These are phyloP conservation scores for Spizellomyces punctatus DNA, from an alignment of 192 early-diverging fungal genomes.

Conservation along the genomic window DNA sequence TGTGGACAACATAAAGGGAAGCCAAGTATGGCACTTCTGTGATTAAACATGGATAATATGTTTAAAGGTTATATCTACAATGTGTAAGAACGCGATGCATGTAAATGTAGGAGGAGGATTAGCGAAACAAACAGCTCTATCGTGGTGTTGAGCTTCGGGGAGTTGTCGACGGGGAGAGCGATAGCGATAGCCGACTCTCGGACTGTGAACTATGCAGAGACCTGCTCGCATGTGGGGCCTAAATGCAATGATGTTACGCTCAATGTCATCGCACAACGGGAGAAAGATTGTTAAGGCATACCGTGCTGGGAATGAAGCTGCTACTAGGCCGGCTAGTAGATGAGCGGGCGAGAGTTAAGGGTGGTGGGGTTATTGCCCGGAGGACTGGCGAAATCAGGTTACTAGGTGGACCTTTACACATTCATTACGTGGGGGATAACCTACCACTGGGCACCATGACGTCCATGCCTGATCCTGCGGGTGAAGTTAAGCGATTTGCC, in stretches of 20 bases:
- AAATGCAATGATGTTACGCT: not conserved
- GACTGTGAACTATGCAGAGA: not conserved
- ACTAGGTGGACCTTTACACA: not conserved
- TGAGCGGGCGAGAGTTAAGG: not conserved
- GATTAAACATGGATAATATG: not conserved
- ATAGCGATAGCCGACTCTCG: not conserved
- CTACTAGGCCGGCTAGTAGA: not conserved
- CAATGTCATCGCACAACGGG: not conserved
- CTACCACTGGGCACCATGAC: conserved; percentile 19
- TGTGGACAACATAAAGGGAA: too few relatives aligned
- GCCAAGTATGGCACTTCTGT: too few relatives aligned
- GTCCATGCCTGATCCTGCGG: conserved; percentile 7
- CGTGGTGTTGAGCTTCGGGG: not conserved
- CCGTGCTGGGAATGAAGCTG: not conserved
- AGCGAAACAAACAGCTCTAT: not conserved
- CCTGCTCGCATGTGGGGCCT: not conserved
- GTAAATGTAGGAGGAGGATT: not conserved
- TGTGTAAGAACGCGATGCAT: not conserved
- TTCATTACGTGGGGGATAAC: not conserved
- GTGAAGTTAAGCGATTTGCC: not conserved
- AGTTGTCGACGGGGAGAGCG: not conserved
- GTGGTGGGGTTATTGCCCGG: not conserved
- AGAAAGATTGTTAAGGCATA: not conserved
- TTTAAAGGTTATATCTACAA: not conserved
- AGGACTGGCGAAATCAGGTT: not conserved